Evolutionary conservation across 164 flowering plant genomes (phyloP), one percentile per base, ranked within the genome.

Genomic region (Vitis cinerea): DNA sequence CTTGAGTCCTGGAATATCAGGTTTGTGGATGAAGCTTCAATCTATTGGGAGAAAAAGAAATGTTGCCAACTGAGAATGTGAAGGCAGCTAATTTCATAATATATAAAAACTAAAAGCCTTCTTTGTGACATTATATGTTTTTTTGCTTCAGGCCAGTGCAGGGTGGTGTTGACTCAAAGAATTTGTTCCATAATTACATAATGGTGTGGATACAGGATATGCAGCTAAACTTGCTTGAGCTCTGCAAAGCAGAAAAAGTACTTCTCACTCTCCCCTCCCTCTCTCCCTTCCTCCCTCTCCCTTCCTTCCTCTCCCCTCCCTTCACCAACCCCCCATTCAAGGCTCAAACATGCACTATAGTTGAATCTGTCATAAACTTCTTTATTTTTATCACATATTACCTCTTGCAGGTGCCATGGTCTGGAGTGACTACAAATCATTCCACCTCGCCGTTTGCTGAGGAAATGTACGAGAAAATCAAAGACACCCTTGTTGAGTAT

Each of bases 241-340:
- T 77, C 59, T 94, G 98, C 86, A 94, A 91, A 71, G 85, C 88
- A 71, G 98, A 94, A 72, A 94, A 91, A 92, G 97, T 93, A 79
- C 10, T 27, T 30, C 23, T 23, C 2, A 23, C 2, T n/a, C 10
- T 19, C 15, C 53, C 52, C 7, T 37, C 7, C 4, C 7, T 37
- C 57, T 65, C 61, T 23, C 59, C 8, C 61, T 30, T 17, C 23
- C 54, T 14, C 6, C 13, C 8, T 8, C 49, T 60, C 3, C 47
- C 55, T 68, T 47, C 27, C 59, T 13, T 2, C 10, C 17, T 44
- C 37, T 47, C 4, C 7, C 44, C 44, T 37, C 44, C 0, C 44
- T 37, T 37, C 44, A 37, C 44, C 44, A 37, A 37, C 44, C 7
- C 44, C 44, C 3, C 44, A 31, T 31, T 31, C 7, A 3, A 37